Base-by-base conservation (phyloP, 2,329 filamentous ascomycete species). In the Penicillium sp. region DNA sequence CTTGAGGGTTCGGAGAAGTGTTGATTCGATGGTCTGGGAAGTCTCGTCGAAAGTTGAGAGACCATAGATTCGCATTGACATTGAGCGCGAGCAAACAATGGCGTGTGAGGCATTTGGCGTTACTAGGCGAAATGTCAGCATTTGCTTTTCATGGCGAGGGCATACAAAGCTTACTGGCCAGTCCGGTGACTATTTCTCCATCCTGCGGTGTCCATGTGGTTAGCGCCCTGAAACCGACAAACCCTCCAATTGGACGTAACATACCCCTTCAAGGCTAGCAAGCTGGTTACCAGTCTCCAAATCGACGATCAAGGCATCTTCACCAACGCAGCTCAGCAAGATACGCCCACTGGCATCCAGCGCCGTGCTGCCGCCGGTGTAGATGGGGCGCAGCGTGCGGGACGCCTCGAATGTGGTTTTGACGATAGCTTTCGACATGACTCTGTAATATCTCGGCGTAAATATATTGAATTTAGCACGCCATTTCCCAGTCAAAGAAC, bases 61-160 rank as follows among this genome's bases (percentile, higher is more conserved):
- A 14, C 86, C 74, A 72, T 89, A 97, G 58, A 97, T 90, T 65
- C 88, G 87, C 90, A 97, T 95, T 6, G 90, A 91, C 46, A 96
- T 78, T n/a, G 92, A 97, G 59, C 92, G 85, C 14, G 93, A 99
- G 75, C 91, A 97, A 59, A 95, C 76, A 57, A 95, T 84, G 47
- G 97, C 80, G 70, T 96, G 89, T 22, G 89, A 90, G 8, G 84
- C 89, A 53, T 88, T 89, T 0, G 91, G 90, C 0, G 92, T 95
- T 59, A 99, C 87, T 89, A 55, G 12, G 55, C 45, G 25, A 43
- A 49, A 36, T 40, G 46, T 56, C 9, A 58, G 56, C 16, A 41
- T 36, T 41, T 41, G 19, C 16, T 27, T 27, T 31, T 38, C 19
- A 25, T 9, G 13, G 30, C 16, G 3, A 27, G 41, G 31, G 42